Conservation (phyloP, 805 yeast species). For the Blastobotrys chiropterorum region DNA sequence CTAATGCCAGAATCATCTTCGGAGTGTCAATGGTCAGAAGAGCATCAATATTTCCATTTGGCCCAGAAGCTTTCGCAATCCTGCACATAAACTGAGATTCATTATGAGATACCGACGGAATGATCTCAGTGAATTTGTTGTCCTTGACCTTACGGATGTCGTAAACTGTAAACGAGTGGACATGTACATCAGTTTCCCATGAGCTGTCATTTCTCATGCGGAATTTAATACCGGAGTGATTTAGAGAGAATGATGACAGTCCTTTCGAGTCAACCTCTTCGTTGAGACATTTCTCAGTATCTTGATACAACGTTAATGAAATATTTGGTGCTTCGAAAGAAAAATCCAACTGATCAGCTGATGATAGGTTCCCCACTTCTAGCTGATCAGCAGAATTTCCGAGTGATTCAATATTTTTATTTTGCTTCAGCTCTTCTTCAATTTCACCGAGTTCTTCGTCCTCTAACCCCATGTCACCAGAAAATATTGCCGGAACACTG, state of each 20-base stretch:
- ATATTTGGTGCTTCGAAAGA: conserved; percentile 56
- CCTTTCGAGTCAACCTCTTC: conserved; percentile 27
- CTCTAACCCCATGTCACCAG: conserved; percentile 43
- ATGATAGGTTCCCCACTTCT: not conserved
- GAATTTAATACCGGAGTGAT: conserved; percentile 48
- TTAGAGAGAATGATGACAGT: conserved; percentile 54
- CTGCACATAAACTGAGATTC: conserved; percentile 67
- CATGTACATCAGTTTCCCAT: conserved; percentile 52
- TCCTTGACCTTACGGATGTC: conserved; percentile 60
- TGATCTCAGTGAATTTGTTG: conserved; percentile 72
- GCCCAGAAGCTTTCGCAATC: conserved; percentile 21
- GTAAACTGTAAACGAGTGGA: conserved; percentile 68
- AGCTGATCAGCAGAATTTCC: conserved; percentile 1
- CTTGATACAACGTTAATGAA: conserved; percentile 42
- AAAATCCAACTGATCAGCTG: conserved; percentile 32
- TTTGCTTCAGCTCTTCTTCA: conserved; percentile 20
- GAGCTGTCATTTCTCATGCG: conserved; percentile 48
- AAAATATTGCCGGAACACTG: conserved; percentile 50
- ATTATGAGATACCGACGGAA: conserved; percentile 60
- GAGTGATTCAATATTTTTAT: conserved; percentile 14
- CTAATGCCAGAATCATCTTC: conserved; percentile 72
- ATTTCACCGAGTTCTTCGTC: conserved; percentile 48
- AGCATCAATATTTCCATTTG: conserved; percentile 38
- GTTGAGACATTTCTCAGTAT: conserved; percentile 20
- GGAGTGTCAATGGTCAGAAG: conserved; percentile 75